Base-by-base conservation (phyloP, 2,329 filamentous ascomycete species). In the Polychaeton citri region DNA sequence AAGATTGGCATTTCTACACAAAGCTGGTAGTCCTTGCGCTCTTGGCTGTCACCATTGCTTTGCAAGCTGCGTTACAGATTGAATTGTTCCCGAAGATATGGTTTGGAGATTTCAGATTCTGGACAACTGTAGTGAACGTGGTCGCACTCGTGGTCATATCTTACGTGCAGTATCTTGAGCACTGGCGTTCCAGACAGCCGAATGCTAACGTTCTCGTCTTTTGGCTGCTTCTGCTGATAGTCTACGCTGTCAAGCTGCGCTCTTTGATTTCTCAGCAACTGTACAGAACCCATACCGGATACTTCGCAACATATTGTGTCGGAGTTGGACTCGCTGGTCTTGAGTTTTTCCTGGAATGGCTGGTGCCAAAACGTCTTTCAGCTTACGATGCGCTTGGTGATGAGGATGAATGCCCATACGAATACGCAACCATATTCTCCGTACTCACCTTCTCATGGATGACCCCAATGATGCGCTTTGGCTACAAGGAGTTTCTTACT, bases 391-490 rank as follows among this genome's bases (percentile, higher is more conserved):
- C 74, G 5, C 57, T 81, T 33, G 76, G 74, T 5, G 74, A 79
- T 40, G 74, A 76, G 28, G 72, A 81, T 46, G 78, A 82, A 58
- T 81, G 77, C 38, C 81, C 81, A 0, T 77, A 83, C 43, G 87
- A 96, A 60, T 93, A 94, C 57, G 87, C 90, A 9, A 86, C 88
- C 41, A 69, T 96, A 35, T 98, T 98, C 62, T 94, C 88, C 3
- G 76, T 83, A 34, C 70, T 98, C 32, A 94, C 88, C 0, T 98
- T 98, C 59, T 79, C 81, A 37, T 98, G 90, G 90, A 95, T 98
- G 88, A 96, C 90, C 0, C 87, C 90, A 0, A 65, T 98, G 73
- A 98, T 98, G 90, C 86, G 78, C 54, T 80, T 80, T 53, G 90
- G 90, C 1, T 96, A 98, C 65, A 83, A 81, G 53, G 76, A 87